phyloP scores from a whole-genome alignment of 1,284 basidiomycete species.

The Kalmanozyma brasiliensis region DNA sequence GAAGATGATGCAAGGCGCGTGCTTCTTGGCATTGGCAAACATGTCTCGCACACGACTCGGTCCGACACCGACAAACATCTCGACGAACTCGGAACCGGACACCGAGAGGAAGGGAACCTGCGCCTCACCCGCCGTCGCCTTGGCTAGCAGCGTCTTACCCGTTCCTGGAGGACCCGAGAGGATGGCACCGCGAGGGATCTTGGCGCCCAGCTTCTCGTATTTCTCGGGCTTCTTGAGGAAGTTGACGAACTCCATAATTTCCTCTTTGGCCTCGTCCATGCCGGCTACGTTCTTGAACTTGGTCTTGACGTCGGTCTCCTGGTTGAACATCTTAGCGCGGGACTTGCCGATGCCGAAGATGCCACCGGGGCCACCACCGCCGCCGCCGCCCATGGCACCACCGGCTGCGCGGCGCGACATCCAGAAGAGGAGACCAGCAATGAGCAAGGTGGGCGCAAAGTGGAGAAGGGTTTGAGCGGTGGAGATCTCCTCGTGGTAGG shows the following conservation, averaged over 20 bases:
- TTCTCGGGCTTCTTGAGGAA: slow-evolving; percentile 95
- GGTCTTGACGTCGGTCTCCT: slow-evolving; percentile 92
- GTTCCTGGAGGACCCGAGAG: slow-evolving; percentile 98
- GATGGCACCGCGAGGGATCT: slow-evolving; percentile 98
- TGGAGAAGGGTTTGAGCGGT: slow-evolving; percentile 84
- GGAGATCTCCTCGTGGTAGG: slow-evolving; percentile 94
- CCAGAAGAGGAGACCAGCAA: slow-evolving; percentile 89
- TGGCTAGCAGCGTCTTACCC: slow-evolving; percentile 96
- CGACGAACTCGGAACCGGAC: slow-evolving; percentile 98
- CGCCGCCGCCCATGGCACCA: slow-evolving; percentile 65
- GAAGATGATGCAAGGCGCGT: slow-evolving; percentile 92
- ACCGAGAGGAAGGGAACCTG: slow-evolving; percentile 97
- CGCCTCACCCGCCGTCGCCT: slow-evolving; percentile 97
- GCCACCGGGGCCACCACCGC: slow-evolving; percentile 77
- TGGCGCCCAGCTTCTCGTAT: slow-evolving; percentile 96
- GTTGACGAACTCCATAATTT: slow-evolving; percentile 99
- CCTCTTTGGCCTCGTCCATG: slow-evolving; percentile 99
- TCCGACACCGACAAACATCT: slow-evolving; percentile 99
- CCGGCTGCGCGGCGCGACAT: slow-evolving; percentile 80
- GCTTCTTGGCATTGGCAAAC: slow-evolving; percentile 96
- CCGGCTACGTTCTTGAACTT: slow-evolving; percentile 97
- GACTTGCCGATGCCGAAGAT: slow-evolving; percentile 99
- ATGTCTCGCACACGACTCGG: slow-evolving; percentile 96
- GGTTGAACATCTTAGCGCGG: slow-evolving; percentile 93
- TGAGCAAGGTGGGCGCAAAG: slow-evolving; percentile 91